Base-by-base conservation (phyloP, 1,284 basidiomycete genomes). In the Austroboletus niveus region DNA sequence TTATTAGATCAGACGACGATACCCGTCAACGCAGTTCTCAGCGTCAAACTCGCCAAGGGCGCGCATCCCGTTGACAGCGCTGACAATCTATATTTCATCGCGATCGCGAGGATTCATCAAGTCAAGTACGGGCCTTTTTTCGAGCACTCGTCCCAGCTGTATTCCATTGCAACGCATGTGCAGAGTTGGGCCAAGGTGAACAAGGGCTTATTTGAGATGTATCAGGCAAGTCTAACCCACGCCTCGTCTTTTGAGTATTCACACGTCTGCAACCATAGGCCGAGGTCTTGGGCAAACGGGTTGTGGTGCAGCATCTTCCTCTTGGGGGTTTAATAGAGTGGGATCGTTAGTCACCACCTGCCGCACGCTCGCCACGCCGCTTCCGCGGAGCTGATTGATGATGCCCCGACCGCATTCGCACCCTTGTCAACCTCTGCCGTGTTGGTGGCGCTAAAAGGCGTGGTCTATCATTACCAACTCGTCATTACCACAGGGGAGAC, bases 211-310 rank as follows among this genome's bases (percentile, higher is more conserved):
- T 80, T 93, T 62, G 98, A 97, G 75, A 98, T 99, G 95, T 99
- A 95, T 70, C 82, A 91, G 73, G 87, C 84, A 63, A 60, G 64
- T 59, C 22, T 9, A 38, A 14, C 47, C 34, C 44, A 27, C 24
- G 36, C 11, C n/a, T 17, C n/a, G 4, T 34, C 5, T 42, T 34
- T 20, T 41, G 45, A 30, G 5, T 43, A 24, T 27, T 58, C 35
- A 50, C 51, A 52, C 44, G 24, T 8, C 5, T 24, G 7, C 24
- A 8, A n/a, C n/a, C 29, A 10, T 59, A 90, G 79, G 94, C 87
- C 14, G 96, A 99, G 70, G 94, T 98, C n/a, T 74, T 98, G 30
- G 84, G 87, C 10, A 98, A 98, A 71, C 81, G 89, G n/a, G 95
- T 97, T 12, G 96, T 98, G 4, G 94, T 98, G 12, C 96, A 99